Percentiles rank a stretch among this genome's conserved stretches.
phyloP scores from a whole-genome alignment of 805 yeast species.

The Saccharomycopsis sp. region DNA sequence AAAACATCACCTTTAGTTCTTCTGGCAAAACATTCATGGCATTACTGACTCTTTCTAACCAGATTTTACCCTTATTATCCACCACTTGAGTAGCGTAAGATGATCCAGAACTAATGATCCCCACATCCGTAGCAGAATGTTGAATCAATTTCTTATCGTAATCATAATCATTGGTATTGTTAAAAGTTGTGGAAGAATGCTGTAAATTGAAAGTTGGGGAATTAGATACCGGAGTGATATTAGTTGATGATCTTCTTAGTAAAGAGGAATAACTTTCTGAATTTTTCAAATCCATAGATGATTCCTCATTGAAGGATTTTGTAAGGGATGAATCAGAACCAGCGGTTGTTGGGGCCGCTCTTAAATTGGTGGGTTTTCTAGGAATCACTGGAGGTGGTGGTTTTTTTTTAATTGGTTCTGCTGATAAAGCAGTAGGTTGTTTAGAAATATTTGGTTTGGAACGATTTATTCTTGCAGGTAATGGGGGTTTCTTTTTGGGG shows the following conservation, averaged over 20 bases:
- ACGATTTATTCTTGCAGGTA: slow-evolving; percentile 8
- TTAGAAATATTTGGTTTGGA: no score
- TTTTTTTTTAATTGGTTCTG: no score
- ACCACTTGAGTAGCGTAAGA: slow-evolving; percentile 7
- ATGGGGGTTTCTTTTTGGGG: slow-evolving; percentile 1
- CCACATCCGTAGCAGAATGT: slow-evolving; percentile 14
- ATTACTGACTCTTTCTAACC: slow-evolving; percentile 11
- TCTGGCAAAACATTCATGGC: slow-evolving; percentile 13
- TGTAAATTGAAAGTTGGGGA: no score
- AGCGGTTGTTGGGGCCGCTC: neutral
- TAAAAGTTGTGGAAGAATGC: no score
- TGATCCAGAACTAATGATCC: slow-evolving; percentile 10
- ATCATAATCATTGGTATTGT: no score
- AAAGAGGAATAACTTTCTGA: neutral
- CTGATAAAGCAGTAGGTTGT: no score
- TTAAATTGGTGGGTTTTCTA: slow-evolving; percentile 8
- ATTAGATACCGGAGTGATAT: neutral
- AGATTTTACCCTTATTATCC: slow-evolving; percentile 16
- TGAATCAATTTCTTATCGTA: slow-evolving; percentile 5
- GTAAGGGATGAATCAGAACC: neutral
- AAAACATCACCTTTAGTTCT: slow-evolving; percentile 11
- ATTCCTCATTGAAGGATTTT: neutral
- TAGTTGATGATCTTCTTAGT: neutral
- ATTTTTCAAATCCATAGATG: no score
- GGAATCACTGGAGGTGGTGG: slow-evolving; percentile 8